Conservation (phyloP, 2,329 filamentous ascomycete species). For the Chaetothyriales sp. region DNA sequence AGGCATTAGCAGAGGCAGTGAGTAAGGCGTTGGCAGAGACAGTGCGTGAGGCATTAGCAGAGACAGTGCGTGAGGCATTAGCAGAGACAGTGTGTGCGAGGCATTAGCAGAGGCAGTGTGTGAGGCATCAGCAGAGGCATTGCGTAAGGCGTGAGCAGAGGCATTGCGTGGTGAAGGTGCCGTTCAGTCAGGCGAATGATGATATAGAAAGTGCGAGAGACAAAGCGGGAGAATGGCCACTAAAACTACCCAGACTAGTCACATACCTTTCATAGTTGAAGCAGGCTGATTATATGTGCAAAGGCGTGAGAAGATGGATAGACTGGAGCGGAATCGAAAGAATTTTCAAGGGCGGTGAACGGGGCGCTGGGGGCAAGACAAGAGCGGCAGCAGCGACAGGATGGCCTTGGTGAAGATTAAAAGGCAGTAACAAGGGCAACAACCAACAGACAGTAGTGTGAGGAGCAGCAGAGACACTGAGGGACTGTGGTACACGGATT, state of each 20-base stretch:
- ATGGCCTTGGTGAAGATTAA: neutral
- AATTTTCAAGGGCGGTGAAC: neutral
- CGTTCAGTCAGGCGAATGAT: too few relatives aligned
- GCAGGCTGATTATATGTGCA: neutral
- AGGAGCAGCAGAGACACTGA: neutral
- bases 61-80: too few relatives aligned
- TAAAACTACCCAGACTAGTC: neutral
- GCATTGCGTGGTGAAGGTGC: conserved; percentile 1
- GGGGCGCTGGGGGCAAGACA: neutral
- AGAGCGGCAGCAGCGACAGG: neutral
- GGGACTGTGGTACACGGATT: neutral
- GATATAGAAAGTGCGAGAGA: too few relatives aligned
- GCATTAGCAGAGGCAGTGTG: too few relatives aligned
- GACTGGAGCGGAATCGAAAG: neutral
- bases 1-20: conserved; percentile 2
- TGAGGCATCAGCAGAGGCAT: too few relatives aligned
- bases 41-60: too few relatives aligned
- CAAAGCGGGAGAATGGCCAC: too few relatives aligned
- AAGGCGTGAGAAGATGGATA: neutral
- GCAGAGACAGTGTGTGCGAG: too few relatives aligned
- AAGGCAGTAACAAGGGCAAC: neutral
- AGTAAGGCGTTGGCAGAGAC: too few relatives aligned
- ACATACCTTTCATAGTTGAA: neutral
- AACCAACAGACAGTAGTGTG: neutral
- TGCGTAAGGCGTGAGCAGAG: too few relatives aligned